phyloP scores from a whole-genome alignment of 2,329 filamentous ascomycete genomes.

The Phialemonium atrogriseum region DNA sequence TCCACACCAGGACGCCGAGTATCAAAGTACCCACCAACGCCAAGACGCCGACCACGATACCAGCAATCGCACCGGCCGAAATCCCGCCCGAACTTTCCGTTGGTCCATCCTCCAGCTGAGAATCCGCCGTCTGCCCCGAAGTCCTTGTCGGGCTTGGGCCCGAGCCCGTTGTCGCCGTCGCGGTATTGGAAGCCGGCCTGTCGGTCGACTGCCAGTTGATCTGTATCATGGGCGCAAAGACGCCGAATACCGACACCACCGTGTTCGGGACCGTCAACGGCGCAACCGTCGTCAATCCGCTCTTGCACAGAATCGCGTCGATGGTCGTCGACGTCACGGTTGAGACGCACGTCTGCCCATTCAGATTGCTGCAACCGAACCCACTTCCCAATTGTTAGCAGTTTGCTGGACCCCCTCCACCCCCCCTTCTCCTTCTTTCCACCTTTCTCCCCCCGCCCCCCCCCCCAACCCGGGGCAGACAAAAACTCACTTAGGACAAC shows the following conservation, averaged over 20 bases:
- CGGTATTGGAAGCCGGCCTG: slow-evolving; percentile 4
- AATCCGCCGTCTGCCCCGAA: too few species aligned
- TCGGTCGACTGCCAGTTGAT: slow-evolving; percentile 19
- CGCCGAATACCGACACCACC: slow-evolving; percentile 12
- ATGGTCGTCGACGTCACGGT: slow-evolving; percentile 13
- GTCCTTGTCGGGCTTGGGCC: too few species aligned
- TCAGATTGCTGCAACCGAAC: slow-evolving; percentile 16
- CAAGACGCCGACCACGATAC: too few species aligned
- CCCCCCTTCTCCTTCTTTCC: too few species aligned
- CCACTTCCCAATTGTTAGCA: slow-evolving; percentile 8
- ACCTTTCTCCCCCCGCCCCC: too few species aligned
- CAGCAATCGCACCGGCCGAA: too few species aligned
- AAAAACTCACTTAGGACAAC: slow-evolving; percentile 17
- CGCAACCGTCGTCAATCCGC: slow-evolving; percentile 8
- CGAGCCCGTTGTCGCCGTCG: slow-evolving; percentile 6
- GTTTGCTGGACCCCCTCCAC: background rate
- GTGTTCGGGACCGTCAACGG: slow-evolving; percentile 11
- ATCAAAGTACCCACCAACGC: too few species aligned
- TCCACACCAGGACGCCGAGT: too few species aligned
- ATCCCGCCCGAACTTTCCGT: too few species aligned
- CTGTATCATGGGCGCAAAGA: slow-evolving; percentile 19
- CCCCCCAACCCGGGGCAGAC: too few species aligned
- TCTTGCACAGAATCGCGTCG: slow-evolving; percentile 13
- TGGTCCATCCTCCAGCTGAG: too few species aligned
- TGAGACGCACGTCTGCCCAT: slow-evolving; percentile 17